phyloP scores from a whole-genome alignment of 2,329 filamentous ascomycete genomes.

The Alternaria arbusti region DNA sequence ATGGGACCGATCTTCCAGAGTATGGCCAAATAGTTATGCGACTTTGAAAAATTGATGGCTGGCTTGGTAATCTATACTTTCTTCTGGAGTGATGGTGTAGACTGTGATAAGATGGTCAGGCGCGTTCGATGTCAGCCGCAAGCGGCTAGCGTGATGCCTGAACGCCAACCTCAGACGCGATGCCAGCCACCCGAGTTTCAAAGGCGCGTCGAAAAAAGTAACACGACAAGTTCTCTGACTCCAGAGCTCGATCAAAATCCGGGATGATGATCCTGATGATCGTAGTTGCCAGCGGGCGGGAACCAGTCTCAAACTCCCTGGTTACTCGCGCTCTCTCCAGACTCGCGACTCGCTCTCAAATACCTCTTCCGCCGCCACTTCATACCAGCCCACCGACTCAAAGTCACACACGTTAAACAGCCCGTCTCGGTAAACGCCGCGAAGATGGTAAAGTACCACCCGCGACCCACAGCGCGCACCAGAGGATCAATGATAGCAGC shows the following conservation, averaged over 20 bases:
- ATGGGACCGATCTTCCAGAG: constrained; percentile 43
- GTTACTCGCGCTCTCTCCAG: neutral
- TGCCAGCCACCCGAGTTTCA: neutral
- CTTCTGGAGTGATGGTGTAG: too few relatives aligned
- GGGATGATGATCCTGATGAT: neutral
- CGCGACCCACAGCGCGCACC: neutral
- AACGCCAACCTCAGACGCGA: neutral
- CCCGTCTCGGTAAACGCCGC: neutral
- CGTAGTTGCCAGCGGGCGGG: neutral
- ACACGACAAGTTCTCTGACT: neutral
- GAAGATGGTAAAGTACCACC: neutral
- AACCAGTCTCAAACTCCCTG: neutral
- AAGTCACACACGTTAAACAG: neutral
- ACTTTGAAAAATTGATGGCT: too few relatives aligned
- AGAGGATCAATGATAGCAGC: neutral
- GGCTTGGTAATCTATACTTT: too few relatives aligned
- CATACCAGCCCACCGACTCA: neutral
- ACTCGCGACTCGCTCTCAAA: neutral
- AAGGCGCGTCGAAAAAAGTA: neutral
- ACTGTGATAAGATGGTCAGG: too few relatives aligned
- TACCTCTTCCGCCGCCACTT: neutral
- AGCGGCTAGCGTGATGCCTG: too few relatives aligned
- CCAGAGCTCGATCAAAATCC: neutral
- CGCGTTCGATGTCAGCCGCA: too few relatives aligned
- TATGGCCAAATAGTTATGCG: neutral